Evolutionary conservation across 208 protist genomes (phyloP), one percentile per base, ranked within the genome.

Genomic region (Trypanosoma avium): DNA sequence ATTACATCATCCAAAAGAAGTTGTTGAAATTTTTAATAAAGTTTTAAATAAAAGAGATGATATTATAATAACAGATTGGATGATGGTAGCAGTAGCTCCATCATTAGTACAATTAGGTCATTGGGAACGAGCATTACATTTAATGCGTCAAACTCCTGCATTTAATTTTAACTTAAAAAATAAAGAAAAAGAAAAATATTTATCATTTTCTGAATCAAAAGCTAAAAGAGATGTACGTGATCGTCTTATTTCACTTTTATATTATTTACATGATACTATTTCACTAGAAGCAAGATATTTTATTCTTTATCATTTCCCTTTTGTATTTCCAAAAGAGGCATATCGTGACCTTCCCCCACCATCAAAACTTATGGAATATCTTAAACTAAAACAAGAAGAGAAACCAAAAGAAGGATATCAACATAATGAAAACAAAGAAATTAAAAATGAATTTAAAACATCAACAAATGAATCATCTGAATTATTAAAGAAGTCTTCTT

Each of bases 11-110:
- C 82, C 84, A 1, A 42, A 71, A 13, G 73, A 65, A 9, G 78
- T 79, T 12, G 74, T 91, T 10, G 57, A 58, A 4, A 53, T 95
- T 9, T 57, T 93, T 17, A 73, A 95, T 49, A 66, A 73, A 19
- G 58, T 95, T 13, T 61, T 95, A 19, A 50, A 46, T 38, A 32
- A 68, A 30, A 75, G 89, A n/a, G 86, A 95, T 54, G 89, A 95
- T 69, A 74, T 84, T 66, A 12, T 64, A 4, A 50, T 93, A 4
- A 92, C 86, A 1, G 84, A 92, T 49, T 65, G 71, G 12, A 76
- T 95, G 29, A 72, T 88, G 73, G 69, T 61, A 6, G 61, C 63
- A 19, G 81, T 87, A 0, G 81, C 55, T 17, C 74, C 84, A 8
- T 79, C 89, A 26, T 76, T 95, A 33, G 27, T 92, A 52, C 85